A percentile compares a stretch with the other conserved stretches of the same genome.
These are phyloP conservation scores for Rhizopogon vinicolor DNA, from an alignment of 768 basidiomycete species.

Conservation along the genomic window DNA sequence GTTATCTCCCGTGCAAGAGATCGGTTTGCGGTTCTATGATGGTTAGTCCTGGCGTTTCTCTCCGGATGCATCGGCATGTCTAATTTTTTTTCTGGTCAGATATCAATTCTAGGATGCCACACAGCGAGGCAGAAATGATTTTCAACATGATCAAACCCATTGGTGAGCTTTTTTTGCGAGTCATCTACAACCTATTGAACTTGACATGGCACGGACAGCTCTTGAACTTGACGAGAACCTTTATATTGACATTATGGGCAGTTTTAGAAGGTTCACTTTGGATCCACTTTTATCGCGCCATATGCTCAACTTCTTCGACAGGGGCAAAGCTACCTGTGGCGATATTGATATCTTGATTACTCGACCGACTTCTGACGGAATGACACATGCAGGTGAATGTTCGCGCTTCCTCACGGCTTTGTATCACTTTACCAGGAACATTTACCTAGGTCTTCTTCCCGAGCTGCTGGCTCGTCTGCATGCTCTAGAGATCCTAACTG, in stretches of 20 bases:
- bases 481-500: constrained; percentile 59
- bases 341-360: constrained; percentile 92
- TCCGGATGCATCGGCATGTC: neutral
- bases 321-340: constrained; percentile 79
- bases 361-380: constrained; percentile 65
- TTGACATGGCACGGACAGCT: constrained; percentile 37
- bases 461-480: constrained; percentile 56
- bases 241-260: constrained; percentile 87
- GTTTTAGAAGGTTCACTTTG: constrained; percentile 61
- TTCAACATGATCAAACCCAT: constrained; percentile 69
- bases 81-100: constrained; percentile 37
- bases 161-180: constrained; percentile 38
- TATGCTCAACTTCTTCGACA: constrained; percentile 18
- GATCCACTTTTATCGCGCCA: neutral
- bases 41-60: constrained; percentile 34
- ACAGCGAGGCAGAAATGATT: constrained; percentile 70
- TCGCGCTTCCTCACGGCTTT: neutral
- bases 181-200: neutral
- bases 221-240: constrained; percentile 65
- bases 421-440: constrained; percentile 1
- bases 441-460: constrained; percentile 50
- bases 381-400: constrained; percentile 61
- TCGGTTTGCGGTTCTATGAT: constrained; percentile 67
- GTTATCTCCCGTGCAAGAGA: constrained; percentile 54
- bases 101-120: constrained; percentile 81